A percentile compares a stretch with the other conserved stretches of the same genome.
phyloP scores from a whole-genome alignment of 352 stramenopile species.

The Globisporangium emineosum region DNA sequence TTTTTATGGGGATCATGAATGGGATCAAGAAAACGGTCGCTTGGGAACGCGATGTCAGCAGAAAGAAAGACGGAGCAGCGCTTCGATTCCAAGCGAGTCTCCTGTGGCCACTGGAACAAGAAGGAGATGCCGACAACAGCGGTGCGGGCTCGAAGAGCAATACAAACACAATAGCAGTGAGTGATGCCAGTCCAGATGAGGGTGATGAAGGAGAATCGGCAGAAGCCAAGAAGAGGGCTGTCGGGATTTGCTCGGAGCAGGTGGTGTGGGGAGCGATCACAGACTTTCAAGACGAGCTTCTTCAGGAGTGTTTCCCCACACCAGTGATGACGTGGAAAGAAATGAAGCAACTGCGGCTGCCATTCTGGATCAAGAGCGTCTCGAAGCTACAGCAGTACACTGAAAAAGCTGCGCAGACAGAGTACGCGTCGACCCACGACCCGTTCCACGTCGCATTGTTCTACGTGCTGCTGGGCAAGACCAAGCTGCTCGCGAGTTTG shows the following conservation, averaged over 20 bases:
- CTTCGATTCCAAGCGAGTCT: constrained; percentile 73
- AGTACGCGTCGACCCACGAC: constrained; percentile 72
- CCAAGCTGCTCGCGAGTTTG: constrained; percentile 68
- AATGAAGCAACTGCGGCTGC: constrained; percentile 57
- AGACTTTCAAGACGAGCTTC: constrained; percentile 57
- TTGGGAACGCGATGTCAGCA: constrained; percentile 55
- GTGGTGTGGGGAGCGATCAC: constrained; percentile 69
- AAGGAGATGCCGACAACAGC: neutral
- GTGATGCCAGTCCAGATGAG: constrained; percentile 2
- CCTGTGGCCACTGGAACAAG: constrained; percentile 47
- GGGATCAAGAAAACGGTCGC: constrained; percentile 48
- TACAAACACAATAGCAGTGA: constrained; percentile 1
- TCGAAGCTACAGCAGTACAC: constrained; percentile 49
- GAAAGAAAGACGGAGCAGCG: constrained; percentile 65
- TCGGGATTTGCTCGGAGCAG: constrained; percentile 75
- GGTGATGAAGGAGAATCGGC: neutral
- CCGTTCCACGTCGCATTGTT: constrained; percentile 84
- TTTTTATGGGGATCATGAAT: constrained; percentile 55
- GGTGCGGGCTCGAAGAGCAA: neutral
- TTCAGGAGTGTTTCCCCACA: constrained; percentile 67
- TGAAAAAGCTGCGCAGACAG: constrained; percentile 71
- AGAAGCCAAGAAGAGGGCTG: constrained; percentile 2
- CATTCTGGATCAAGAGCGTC: constrained; percentile 75
- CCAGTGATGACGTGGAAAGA: constrained; percentile 60
- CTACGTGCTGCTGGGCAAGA: constrained; percentile 86